Conservation (phyloP, 495 filamentous ascomycete species). For the Recurvomyces mirabilis region DNA sequence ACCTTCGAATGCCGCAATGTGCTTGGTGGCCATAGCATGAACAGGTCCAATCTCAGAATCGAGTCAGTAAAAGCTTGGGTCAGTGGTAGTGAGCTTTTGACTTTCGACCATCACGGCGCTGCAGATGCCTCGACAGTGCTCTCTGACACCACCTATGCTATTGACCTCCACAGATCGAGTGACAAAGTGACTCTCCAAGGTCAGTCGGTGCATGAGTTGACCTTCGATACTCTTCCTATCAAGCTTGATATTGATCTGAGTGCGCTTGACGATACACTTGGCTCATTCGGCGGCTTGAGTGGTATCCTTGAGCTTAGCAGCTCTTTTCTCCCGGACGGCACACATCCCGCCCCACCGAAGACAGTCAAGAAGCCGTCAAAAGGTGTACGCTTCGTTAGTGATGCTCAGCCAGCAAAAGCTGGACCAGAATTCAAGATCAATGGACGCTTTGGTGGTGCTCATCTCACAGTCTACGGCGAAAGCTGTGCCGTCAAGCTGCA, state of each 20-base stretch:
- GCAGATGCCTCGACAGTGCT: constrained; percentile 55
- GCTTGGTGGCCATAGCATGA: neutral
- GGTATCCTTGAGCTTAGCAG: constrained; percentile 79
- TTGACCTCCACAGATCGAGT: constrained; percentile 1
- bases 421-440: constrained; percentile 52
- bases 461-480: constrained; percentile 61
- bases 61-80: constrained; percentile 1
- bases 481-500: constrained; percentile 61
- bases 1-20: constrained; percentile 55
- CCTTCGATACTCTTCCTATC: constrained; percentile 74
- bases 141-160: constrained; percentile 10
- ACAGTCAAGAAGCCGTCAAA: constrained; percentile 35
- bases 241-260: constrained; percentile 67
- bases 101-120: constrained; percentile 54
- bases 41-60: neutral
- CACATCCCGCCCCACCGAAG: constrained; percentile 27
- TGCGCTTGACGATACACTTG: constrained; percentile 72
- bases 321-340: constrained; percentile 65
- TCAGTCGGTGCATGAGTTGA: constrained; percentile 31
- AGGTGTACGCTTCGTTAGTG: constrained; percentile 65
- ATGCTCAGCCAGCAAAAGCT: constrained; percentile 19
- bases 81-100: constrained; percentile 38
- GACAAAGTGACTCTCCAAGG: neutral
- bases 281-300: constrained; percentile 84
- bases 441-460: constrained; percentile 62